Evolutionary conservation across 1,284 basidiomycete species (phyloP).

Genomic region (Papiliotrema terrestris): DNA sequence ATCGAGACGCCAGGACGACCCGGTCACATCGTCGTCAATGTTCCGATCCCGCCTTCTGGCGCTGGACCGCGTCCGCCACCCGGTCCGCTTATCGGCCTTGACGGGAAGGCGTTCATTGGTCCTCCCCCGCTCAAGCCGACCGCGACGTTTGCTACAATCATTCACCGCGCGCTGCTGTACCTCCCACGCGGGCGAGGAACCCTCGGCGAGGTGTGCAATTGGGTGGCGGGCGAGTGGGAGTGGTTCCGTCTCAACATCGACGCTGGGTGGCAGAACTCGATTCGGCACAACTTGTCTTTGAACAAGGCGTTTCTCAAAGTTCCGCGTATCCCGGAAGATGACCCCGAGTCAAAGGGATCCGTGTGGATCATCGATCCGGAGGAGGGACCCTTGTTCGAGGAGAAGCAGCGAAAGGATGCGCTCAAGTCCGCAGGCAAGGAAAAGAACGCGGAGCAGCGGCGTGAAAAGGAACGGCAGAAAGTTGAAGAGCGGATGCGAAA

Average conservation of each 20-base stretch:
- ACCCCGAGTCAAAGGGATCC: constrained; percentile 75
- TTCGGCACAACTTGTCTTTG: constrained; percentile 47
- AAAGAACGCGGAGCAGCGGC: constrained; percentile 42
- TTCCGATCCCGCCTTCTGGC: constrained; percentile 45
- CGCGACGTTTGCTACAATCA: constrained; percentile 48
- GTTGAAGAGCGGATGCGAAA: constrained; percentile 36
- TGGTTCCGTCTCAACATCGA: constrained; percentile 82
- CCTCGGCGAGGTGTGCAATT: constrained; percentile 84
- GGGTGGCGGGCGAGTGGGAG: constrained; percentile 82
- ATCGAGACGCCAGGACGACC: constrained; percentile 40
- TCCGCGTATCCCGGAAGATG: constrained; percentile 73
- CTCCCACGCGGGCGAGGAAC: constrained; percentile 70
- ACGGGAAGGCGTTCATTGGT: constrained; percentile 47
- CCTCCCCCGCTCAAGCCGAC: constrained; percentile 48
- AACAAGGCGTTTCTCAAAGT: constrained; percentile 34
- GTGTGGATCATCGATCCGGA: constrained; percentile 83
- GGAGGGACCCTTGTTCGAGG: constrained; percentile 47
- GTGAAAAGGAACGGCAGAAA: constrained; percentile 38
- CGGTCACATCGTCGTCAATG: constrained; percentile 44
- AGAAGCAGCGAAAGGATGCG: constrained; percentile 43
- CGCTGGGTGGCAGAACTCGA: constrained; percentile 48
- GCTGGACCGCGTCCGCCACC: constrained; percentile 45
- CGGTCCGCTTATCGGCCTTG: constrained; percentile 42
- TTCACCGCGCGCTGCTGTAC: constrained; percentile 43
- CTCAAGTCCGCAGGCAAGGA: constrained; percentile 43